Percentiles rank a stretch among this genome's conserved stretches.
phyloP scores from a whole-genome alignment of 2,329 filamentous ascomycete genomes.

The Cytospora piceicola region DNA sequence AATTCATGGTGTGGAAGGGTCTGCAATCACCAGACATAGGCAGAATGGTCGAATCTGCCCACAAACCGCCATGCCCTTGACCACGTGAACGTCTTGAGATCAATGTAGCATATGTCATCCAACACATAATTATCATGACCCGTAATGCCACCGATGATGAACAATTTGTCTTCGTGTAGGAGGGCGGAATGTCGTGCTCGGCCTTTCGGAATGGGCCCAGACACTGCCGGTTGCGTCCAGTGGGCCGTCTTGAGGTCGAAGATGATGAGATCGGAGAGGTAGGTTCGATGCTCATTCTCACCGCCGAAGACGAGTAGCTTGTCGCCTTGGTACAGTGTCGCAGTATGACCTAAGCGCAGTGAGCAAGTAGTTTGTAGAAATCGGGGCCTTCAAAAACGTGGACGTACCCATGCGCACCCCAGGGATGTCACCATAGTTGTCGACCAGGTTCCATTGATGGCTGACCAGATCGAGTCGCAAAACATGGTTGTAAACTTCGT shows the following conservation, averaged over 20 bases:
- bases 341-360: constrained; percentile 74
- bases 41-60: constrained; percentile 90
- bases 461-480: constrained; percentile 83
- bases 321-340: constrained; percentile 88
- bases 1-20: neutral
- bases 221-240: constrained; percentile 91
- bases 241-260: constrained; percentile 93
- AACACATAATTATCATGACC: constrained; percentile 90
- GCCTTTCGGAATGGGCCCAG: constrained; percentile 83
- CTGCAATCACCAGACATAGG: constrained; percentile 73
- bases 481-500: constrained; percentile 99
- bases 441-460: constrained; percentile 92
- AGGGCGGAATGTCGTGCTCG: constrained; percentile 92
- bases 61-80: constrained; percentile 96
- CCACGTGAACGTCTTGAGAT: constrained; percentile 97
- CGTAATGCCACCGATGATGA: constrained; percentile 93
- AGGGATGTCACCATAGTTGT: constrained; percentile 98
- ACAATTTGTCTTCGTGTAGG: constrained; percentile 94
- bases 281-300: constrained; percentile 95
- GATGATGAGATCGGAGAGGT: constrained; percentile 92
- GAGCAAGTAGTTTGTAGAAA: neutral
- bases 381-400: constrained; percentile 2
- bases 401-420: constrained; percentile 89
- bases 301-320: constrained; percentile 97
- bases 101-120: constrained; percentile 95